These are phyloP conservation scores for Stipa capillata DNA, from an alignment of 176 grass and related monocot genomes.

Conservation along the genomic window DNA sequence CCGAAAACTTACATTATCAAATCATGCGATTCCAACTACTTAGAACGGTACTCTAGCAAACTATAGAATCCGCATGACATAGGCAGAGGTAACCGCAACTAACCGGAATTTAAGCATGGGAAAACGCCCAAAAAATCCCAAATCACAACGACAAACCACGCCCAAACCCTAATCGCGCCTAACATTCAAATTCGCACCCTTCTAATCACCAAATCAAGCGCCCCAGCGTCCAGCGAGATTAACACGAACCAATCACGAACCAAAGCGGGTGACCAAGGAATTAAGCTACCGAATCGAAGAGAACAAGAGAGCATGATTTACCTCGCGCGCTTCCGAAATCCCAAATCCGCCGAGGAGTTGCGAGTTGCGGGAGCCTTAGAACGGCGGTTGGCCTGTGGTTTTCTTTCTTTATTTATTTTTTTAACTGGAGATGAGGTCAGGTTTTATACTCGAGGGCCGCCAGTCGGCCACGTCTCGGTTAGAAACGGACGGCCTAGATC, in stretches of 20 bases:
- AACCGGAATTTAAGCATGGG: not conserved
- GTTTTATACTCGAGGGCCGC: not conserved
- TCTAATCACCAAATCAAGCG: not conserved
- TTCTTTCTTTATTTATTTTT: not conserved
- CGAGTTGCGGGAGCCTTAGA: not conserved
- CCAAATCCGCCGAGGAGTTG: constrained; percentile 4
- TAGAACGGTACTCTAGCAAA: not conserved
- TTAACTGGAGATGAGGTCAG: not conserved
- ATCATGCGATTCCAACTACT: not conserved
- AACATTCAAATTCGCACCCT: not conserved
- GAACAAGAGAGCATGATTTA: not conserved
- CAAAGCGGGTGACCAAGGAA: not conserved
- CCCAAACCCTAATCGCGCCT: not conserved
- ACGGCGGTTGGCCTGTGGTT: not conserved
- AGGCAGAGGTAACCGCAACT: not conserved
- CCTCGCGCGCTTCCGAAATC: constrained; percentile 11
- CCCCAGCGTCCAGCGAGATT: not conserved
- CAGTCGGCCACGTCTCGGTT: not conserved
- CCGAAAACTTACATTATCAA: not conserved
- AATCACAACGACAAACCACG: not conserved
- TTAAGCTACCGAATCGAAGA: not conserved
- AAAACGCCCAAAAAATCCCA: not conserved
- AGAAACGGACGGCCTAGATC: constrained; percentile 1
- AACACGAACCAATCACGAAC: not conserved
- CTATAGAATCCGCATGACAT: not conserved